Percentiles rank a stretch among this genome's conserved stretches.
phyloP scores from a whole-genome alignment of 495 filamentous ascomycete genomes.

The Viridothelium virens region DNA sequence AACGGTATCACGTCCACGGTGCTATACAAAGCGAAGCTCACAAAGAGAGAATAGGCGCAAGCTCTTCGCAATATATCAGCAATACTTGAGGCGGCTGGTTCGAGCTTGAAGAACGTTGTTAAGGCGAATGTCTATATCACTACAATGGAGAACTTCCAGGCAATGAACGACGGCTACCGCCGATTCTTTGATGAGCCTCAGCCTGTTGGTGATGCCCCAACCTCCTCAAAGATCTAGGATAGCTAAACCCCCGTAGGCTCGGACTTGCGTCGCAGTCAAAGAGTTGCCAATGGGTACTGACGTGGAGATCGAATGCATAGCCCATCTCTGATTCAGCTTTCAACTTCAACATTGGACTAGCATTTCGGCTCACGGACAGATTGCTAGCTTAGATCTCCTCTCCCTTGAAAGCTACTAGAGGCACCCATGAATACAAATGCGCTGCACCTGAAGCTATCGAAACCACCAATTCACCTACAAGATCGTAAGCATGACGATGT shows the following conservation, averaged over 20 bases:
- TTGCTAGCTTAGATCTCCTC: slow-evolving; percentile 16
- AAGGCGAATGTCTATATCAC: slow-evolving; percentile 64
- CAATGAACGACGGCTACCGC: slow-evolving; percentile 47
- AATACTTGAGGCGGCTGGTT: slow-evolving; percentile 58
- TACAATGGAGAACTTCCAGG: slow-evolving; percentile 60
- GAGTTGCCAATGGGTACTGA: slow-evolving; percentile 57
- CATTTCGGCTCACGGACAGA: neutral
- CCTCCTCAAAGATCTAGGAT: neutral
- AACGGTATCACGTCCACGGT: slow-evolving; percentile 12
- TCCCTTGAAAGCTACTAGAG: neutral
- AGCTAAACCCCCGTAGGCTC: slow-evolving; percentile 17
- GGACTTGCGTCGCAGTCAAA: slow-evolving; percentile 62
- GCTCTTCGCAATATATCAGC: slow-evolving; percentile 46
- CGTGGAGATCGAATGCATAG: slow-evolving; percentile 67
- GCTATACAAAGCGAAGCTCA: neutral
- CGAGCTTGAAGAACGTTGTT: slow-evolving; percentile 55
- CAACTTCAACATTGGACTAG: neutral
- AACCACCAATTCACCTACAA: slow-evolving; percentile 90
- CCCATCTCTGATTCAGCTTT: slow-evolving; percentile 22
- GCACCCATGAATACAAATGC: neutral
- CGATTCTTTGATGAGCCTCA: slow-evolving; percentile 26
- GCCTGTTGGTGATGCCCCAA: neutral
- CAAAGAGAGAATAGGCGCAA: neutral
- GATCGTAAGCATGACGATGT: slow-evolving; percentile 32
- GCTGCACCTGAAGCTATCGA: slow-evolving; percentile 36